Evolutionary conservation across 306 rosid genomes (phyloP).

Genomic region (Arachis hypogaea): DNA sequence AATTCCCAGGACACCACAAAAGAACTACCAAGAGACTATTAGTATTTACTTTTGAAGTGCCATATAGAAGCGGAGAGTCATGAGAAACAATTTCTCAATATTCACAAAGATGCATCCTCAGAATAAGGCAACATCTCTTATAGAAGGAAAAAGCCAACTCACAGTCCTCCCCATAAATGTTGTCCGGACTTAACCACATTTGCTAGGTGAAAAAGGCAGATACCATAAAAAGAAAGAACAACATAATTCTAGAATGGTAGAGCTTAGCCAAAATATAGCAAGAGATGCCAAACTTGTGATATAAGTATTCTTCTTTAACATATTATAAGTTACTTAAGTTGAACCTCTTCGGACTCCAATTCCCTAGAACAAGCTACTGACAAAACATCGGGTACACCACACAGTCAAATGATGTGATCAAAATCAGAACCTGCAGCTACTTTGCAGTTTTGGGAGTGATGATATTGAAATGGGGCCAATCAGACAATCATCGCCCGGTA

Average conservation of each 20-base stretch:
- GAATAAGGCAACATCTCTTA: neutral
- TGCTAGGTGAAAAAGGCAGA: neutral
- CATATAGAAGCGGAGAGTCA: neutral
- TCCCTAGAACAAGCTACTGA: neutral
- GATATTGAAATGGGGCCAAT: neutral
- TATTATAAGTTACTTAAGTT: neutral
- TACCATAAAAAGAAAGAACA: neutral
- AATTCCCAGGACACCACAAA: neutral
- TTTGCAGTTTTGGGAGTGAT: constrained; percentile 4
- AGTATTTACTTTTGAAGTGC: neutral
- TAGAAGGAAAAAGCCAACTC: constrained; percentile 14
- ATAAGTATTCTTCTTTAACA: neutral
- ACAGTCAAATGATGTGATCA: neutral
- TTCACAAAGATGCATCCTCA: constrained; percentile 11
- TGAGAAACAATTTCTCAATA: neutral
- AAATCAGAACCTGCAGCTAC: constrained; percentile 14
- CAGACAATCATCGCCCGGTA: neutral
- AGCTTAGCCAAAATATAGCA: neutral
- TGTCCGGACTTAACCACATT: constrained; percentile 7
- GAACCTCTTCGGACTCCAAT: constrained; percentile 16
- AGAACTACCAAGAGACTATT: neutral
- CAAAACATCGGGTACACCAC: neutral
- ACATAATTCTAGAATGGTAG: neutral
- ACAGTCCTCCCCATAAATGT: constrained; percentile 17
- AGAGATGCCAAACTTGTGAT: neutral